These are phyloP conservation scores for Pseudopyrenochaeta lycopersici DNA, from an alignment of 2,329 filamentous ascomycete genomes.

Conservation along the genomic window DNA sequence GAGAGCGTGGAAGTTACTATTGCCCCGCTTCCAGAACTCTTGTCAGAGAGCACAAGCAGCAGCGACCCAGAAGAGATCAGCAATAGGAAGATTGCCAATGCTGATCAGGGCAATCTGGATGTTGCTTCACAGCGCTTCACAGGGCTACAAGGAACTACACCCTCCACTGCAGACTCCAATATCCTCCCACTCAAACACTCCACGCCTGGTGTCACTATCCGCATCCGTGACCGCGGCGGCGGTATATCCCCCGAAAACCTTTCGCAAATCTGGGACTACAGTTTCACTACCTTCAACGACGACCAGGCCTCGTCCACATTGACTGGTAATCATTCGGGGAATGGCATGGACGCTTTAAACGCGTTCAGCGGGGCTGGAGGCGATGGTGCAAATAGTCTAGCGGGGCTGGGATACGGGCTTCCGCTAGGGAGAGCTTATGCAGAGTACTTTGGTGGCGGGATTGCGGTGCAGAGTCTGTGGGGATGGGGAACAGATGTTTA, in stretches of 20 bases:
- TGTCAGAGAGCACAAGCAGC: slow-evolving; percentile 21
- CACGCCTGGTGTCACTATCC: slow-evolving; percentile 87
- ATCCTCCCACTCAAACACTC: slow-evolving; percentile 59
- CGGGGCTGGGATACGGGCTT: slow-evolving; percentile 90
- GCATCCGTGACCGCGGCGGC: slow-evolving; percentile 93
- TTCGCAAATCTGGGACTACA: slow-evolving; percentile 94
- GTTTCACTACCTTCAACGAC: slow-evolving; percentile 92
- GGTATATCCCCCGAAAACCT: slow-evolving; percentile 87
- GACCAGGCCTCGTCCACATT: slow-evolving; percentile 60
- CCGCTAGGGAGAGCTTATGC: slow-evolving; percentile 92
- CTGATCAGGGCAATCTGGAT: slow-evolving; percentile 44
- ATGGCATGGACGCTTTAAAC: slow-evolving; percentile 72
- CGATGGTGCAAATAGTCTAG: slow-evolving; percentile 80
- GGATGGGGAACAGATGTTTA: slow-evolving; percentile 86
- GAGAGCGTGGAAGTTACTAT: slow-evolving; percentile 94
- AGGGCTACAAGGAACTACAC: slow-evolving; percentile 18
- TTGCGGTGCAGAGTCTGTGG: slow-evolving; percentile 92
- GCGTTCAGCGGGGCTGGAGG: slow-evolving; percentile 76
- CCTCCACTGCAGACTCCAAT: slow-evolving; percentile 39
- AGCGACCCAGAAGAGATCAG: slow-evolving; percentile 13
- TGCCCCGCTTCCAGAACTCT: slow-evolving; percentile 70
- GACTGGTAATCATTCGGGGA: slow-evolving; percentile 42
- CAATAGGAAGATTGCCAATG: slow-evolving; percentile 31
- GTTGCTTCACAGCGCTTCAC: slow-evolving; percentile 42
- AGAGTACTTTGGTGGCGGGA: slow-evolving; percentile 96